phyloP scores from a whole-genome alignment of 176 grass and related monocot genomes.

The Avena atlantica region DNA sequence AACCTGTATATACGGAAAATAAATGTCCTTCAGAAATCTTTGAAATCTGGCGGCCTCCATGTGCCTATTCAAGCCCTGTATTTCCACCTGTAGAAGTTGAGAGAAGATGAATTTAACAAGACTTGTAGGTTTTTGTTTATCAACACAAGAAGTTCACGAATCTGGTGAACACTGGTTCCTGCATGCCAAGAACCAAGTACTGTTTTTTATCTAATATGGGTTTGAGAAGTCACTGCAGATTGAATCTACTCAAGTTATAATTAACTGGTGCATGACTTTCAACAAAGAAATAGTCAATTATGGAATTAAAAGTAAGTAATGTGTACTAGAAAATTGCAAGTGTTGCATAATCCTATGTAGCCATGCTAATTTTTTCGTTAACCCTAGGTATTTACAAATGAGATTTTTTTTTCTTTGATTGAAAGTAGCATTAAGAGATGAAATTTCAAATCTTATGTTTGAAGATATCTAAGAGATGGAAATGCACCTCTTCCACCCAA shows the following conservation, averaged over 20 bases:
- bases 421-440: neutral
- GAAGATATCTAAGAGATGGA: neutral
- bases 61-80: slow-evolving; percentile 42
- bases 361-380: neutral
- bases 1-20: slow-evolving; percentile 74
- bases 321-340: neutral
- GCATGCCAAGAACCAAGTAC: neutral
- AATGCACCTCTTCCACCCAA: slow-evolving; percentile 7
- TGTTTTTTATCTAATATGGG: neutral
- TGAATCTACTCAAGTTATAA: neutral
- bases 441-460: neutral
- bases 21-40: slow-evolving; percentile 67
- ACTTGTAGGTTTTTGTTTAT: neutral
- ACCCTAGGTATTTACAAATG: neutral
- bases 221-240: neutral
- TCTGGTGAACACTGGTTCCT: neutral
- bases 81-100: slow-evolving; percentile 54
- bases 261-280: neutral
- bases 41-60: slow-evolving; percentile 42
- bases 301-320: neutral
- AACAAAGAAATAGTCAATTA: neutral
- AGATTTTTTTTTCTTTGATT: neutral
- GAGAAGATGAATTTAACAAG: slow-evolving; percentile 18
- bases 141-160: slow-evolving; percentile 12
- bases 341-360: neutral